These are phyloP conservation scores for Cornus suecica DNA, from an alignment of 148 eudicot genomes.

Conservation along the genomic window DNA sequence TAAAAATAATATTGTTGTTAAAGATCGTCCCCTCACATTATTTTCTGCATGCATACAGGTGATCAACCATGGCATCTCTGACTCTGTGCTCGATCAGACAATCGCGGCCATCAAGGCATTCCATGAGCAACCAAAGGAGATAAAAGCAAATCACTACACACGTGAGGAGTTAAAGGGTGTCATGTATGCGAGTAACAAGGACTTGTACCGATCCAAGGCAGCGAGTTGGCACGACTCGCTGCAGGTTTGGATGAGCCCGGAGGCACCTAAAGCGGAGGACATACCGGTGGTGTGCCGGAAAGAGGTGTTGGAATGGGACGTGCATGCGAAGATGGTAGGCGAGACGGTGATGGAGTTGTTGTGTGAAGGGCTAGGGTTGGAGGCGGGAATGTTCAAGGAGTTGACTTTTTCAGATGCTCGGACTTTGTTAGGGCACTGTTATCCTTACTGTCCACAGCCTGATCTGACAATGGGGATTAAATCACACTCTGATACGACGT, in stretches of 20 bases:
- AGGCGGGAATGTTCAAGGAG: slow-evolving; percentile 10
- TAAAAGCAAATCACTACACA: not conserved
- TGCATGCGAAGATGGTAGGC: slow-evolving; percentile 27
- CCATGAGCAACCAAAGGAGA: slow-evolving; percentile 9
- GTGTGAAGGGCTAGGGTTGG: slow-evolving; percentile 38
- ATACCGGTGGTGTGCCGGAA: slow-evolving; percentile 13
- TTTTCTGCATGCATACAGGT: no score
- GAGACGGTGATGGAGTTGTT: slow-evolving; percentile 28
- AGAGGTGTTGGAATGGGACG: slow-evolving; percentile 31
- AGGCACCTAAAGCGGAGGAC: not conserved
- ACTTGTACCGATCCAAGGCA: slow-evolving; percentile 4
- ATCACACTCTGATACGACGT: slow-evolving; percentile 43
- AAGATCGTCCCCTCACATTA: no score
- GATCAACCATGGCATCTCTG: slow-evolving; percentile 14
- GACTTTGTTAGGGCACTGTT: slow-evolving; percentile 24
- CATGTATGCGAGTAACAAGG: slow-evolving; percentile 8
- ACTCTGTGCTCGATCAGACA: not conserved
- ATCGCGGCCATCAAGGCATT: slow-evolving; percentile 1
- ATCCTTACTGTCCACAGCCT: slow-evolving; percentile 51
- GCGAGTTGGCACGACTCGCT: slow-evolving; percentile 17
- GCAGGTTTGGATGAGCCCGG: slow-evolving; percentile 6
- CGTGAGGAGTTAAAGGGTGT: not conserved
- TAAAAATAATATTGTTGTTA: no score
- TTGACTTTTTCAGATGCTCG: slow-evolving; percentile 6
- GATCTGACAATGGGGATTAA: slow-evolving; percentile 35